phyloP scores from a whole-genome alignment of 768 basidiomycete species.

The Lepiota brunneoincarnata region DNA sequence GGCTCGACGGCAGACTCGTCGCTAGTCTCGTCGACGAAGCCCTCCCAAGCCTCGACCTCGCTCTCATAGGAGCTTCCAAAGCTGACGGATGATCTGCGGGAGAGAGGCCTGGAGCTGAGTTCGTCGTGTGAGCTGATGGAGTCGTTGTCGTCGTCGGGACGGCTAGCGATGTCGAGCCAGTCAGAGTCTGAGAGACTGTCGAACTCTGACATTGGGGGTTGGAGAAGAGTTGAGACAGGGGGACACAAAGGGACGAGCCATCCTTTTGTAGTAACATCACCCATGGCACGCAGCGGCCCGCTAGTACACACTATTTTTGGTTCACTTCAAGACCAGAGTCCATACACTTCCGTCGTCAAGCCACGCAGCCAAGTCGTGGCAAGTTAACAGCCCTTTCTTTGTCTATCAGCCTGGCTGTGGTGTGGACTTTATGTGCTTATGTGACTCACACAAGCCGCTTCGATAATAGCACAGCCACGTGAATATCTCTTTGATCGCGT shows the following conservation, averaged over 20 bases:
- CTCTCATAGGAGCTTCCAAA: conserved; percentile 64
- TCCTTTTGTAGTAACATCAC: conserved; percentile 10
- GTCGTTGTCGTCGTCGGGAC: conserved; percentile 70
- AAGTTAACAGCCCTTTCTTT: no score
- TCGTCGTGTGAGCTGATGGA: conserved; percentile 64
- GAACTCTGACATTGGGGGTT: conserved; percentile 48
- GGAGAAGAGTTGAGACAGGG: not conserved
- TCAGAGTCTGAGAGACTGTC: conserved; percentile 77
- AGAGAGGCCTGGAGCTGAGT: conserved; percentile 48
- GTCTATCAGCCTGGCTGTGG: not conserved
- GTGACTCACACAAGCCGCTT: not conserved
- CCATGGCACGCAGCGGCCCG: not conserved
- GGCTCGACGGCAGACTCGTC: conserved; percentile 39
- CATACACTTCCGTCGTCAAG: no score
- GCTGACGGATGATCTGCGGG: conserved; percentile 70
- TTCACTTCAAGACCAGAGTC: no score
- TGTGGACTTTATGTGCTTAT: not conserved
- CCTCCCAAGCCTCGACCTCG: conserved; percentile 78
- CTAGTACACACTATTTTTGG: conserved; percentile 15
- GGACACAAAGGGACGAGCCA: not conserved
- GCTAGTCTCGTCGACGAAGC: conserved; percentile 61
- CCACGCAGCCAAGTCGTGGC: conserved; percentile 56
- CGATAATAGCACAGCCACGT: conserved; percentile 8
- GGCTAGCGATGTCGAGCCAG: conserved; percentile 77
- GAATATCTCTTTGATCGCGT: conserved; percentile 5